phyloP scores from a whole-genome alignment of 352 stramenopile species.

The Phytophthora pistaciae region DNA sequence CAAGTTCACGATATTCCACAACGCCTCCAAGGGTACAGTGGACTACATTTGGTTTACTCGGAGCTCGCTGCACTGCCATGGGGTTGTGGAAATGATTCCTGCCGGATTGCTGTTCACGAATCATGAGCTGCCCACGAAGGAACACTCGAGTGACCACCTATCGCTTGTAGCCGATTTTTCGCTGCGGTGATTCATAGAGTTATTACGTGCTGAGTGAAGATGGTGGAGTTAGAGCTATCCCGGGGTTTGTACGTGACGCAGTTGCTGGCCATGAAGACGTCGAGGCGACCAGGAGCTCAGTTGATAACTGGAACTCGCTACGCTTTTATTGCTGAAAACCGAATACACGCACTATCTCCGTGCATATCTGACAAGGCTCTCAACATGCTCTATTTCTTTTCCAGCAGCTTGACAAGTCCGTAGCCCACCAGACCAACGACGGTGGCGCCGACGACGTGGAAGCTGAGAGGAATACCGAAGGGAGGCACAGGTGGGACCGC shows the following conservation, averaged over 20 bases:
- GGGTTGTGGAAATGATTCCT: constrained; percentile 71
- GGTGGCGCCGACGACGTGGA: constrained; percentile 65
- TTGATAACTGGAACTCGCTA: constrained; percentile 2
- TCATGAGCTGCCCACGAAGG: constrained; percentile 56
- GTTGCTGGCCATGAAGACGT: background rate
- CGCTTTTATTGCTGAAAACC: constrained; percentile 7
- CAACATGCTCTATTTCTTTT: constrained; percentile 52
- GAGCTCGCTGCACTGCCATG: constrained; percentile 60
- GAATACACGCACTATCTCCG: constrained; percentile 20
- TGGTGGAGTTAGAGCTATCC: background rate
- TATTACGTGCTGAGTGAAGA: background rate
- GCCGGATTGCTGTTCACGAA: constrained; percentile 59
- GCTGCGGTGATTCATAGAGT: constrained; percentile 15
- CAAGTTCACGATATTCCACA: constrained; percentile 81
- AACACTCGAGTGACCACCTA: constrained; percentile 74
- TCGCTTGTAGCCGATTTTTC: constrained; percentile 77
- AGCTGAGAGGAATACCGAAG: constrained; percentile 75
- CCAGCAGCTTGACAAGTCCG: constrained; percentile 66
- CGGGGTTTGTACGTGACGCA: background rate
- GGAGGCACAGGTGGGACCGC: constrained; percentile 71
- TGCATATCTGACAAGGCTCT: constrained; percentile 2
- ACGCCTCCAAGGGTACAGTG: constrained; percentile 59
- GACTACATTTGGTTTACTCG: constrained; percentile 81
- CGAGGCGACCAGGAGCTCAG: background rate
- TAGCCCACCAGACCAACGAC: constrained; percentile 71